Conservation (phyloP, 2,329 filamentous ascomycete species). For the Epichloe aotearoae region DNA sequence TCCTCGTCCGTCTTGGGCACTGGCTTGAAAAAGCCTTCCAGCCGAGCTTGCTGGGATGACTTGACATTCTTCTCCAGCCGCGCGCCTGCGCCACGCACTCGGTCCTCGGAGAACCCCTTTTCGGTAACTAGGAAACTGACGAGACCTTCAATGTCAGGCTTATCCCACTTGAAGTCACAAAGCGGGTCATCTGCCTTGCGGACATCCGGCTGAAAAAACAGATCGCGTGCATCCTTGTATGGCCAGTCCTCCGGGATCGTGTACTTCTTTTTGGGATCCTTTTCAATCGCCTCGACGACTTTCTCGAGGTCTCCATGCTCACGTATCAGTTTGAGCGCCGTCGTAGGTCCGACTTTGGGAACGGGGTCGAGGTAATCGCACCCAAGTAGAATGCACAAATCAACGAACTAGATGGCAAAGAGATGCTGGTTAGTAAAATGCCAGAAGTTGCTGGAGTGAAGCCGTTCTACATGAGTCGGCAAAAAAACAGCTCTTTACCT, state of each 20-base stretch:
- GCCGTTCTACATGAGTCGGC: background rate
- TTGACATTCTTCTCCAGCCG: slow-evolving; percentile 84
- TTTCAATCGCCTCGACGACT: slow-evolving; percentile 68
- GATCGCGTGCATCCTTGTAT: slow-evolving; percentile 75
- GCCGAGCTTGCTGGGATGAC: slow-evolving; percentile 73
- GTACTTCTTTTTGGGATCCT: slow-evolving; percentile 68
- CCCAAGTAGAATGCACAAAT: slow-evolving; percentile 91
- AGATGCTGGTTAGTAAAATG: slow-evolving; percentile 5
- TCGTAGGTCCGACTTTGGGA: slow-evolving; percentile 84
- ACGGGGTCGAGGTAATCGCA: slow-evolving; percentile 97
- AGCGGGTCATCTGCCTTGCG: slow-evolving; percentile 67
- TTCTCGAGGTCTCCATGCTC: slow-evolving; percentile 82
- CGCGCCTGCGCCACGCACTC: slow-evolving; percentile 66
- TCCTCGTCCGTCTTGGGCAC: slow-evolving; percentile 79
- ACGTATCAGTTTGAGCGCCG: slow-evolving; percentile 85
- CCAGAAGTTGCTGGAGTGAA: too few relatives aligned
- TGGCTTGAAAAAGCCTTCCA: slow-evolving; percentile 96
- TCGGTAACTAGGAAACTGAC: slow-evolving; percentile 83
- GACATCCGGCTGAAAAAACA: slow-evolving; percentile 89
- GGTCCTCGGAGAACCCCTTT: slow-evolving; percentile 94
- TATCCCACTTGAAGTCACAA: slow-evolving; percentile 97
- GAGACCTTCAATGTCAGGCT: slow-evolving; percentile 78
- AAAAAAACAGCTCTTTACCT: slow-evolving; percentile 37
- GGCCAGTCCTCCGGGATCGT: slow-evolving; percentile 93
- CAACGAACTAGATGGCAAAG: slow-evolving; percentile 58